A percentile compares a stretch with the other conserved stretches of the same genome.
These are phyloP conservation scores for Coleophoma eucalyptorum DNA, from an alignment of 2,329 filamentous ascomycete species.

Conservation along the genomic window DNA sequence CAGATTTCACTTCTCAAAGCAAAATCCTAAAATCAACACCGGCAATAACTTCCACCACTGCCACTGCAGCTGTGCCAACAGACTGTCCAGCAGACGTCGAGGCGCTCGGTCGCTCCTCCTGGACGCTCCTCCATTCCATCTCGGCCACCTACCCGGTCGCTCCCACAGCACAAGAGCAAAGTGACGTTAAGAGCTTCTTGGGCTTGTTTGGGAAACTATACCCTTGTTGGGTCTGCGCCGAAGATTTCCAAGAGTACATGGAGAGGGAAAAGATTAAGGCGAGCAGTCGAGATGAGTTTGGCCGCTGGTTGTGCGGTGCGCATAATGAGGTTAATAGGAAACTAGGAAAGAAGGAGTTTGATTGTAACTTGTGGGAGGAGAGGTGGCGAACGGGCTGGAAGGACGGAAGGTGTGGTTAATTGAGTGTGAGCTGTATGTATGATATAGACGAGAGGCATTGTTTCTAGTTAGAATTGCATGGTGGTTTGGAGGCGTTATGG, in stretches of 20 bases:
- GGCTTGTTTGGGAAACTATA: slow-evolving; percentile 80
- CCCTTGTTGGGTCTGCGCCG: slow-evolving; percentile 92
- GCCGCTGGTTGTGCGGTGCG: slow-evolving; percentile 78
- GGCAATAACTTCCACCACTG: slow-evolving; percentile 12
- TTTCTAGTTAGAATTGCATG: no score
- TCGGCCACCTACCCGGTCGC: slow-evolving; percentile 77
- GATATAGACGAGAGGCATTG: no score
- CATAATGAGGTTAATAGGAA: slow-evolving; percentile 88
- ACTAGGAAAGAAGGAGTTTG: slow-evolving; percentile 85
- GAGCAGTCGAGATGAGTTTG: slow-evolving; percentile 64
- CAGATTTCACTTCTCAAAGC: slow-evolving; percentile 57
- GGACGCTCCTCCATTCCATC: slow-evolving; percentile 91
- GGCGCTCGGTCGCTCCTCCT: slow-evolving; percentile 78
- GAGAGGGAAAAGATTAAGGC: slow-evolving; percentile 55
- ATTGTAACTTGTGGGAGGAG: slow-evolving; percentile 89
- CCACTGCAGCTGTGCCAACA: slow-evolving; percentile 34
- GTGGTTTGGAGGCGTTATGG: no score
- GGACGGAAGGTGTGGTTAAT: slow-evolving; percentile 57
- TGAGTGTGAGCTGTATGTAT: no score
- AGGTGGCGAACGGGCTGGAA: slow-evolving; percentile 90
- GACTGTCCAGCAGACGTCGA: slow-evolving; percentile 94
- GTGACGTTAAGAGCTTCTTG: slow-evolving; percentile 75
- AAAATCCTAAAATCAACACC: slow-evolving; percentile 27
- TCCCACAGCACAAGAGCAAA: slow-evolving; percentile 67
- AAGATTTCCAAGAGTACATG: slow-evolving; percentile 86